phyloP scores from a whole-genome alignment of 345 rosid species.

The Clarkia xantiana region DNA sequence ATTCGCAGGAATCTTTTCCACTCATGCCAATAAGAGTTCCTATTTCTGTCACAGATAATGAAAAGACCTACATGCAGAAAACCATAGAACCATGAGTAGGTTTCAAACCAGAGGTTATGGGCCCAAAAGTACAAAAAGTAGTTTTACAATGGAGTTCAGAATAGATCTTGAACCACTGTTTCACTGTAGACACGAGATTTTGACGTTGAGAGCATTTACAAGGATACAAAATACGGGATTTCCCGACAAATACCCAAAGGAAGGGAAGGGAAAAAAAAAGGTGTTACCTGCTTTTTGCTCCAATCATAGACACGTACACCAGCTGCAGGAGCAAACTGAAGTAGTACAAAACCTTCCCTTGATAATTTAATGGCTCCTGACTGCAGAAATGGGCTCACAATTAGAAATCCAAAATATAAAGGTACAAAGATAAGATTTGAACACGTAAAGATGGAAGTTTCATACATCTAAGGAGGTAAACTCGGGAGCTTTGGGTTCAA shows the following conservation, averaged over 20 bases:
- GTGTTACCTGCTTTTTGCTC: slow-evolving; percentile 72
- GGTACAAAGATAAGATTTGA: background rate
- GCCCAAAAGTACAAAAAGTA: no score
- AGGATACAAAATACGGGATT: background rate
- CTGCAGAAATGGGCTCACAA: slow-evolving; percentile 22
- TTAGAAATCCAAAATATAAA: background rate
- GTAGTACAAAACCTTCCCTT: slow-evolving; percentile 54
- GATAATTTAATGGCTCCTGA: slow-evolving; percentile 69
- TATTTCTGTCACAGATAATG: slow-evolving; percentile 68
- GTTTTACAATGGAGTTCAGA: no score
- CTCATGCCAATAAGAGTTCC: slow-evolving; percentile 63
- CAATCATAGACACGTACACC: slow-evolving; percentile 77
- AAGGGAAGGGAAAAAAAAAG: background rate
- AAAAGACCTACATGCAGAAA: slow-evolving; percentile 40
- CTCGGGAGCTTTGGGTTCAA: slow-evolving; percentile 75
- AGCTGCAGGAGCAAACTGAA: slow-evolving; percentile 81
- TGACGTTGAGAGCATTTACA: background rate
- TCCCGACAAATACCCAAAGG: background rate
- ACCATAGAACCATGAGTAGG: no score
- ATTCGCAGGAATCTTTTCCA: slow-evolving; percentile 58
- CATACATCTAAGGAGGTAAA: slow-evolving; percentile 56
- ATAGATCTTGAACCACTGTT: no score
- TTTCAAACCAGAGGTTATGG: no score
- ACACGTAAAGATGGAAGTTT: background rate
- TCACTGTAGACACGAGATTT: background rate